Evolutionary conservation across 2,329 filamentous ascomycete genomes (phyloP), one percentile per base, ranked within the genome.

Genomic region (Clarireedia sp.): DNA sequence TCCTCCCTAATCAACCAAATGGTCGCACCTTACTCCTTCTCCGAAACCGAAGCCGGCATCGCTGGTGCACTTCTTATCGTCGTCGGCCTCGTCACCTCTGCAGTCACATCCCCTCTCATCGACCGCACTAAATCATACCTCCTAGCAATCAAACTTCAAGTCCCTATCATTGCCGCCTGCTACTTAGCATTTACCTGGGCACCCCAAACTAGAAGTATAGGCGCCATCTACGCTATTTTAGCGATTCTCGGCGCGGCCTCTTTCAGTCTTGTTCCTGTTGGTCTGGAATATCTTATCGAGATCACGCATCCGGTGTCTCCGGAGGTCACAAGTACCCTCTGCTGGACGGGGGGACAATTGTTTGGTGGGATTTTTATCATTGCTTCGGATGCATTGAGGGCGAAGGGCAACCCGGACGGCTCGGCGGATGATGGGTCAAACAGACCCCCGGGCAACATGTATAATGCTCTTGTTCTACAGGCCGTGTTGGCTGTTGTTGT

Each of bases 1-100:
- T 95, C 90, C 49, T 87, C 87, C 1, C 81, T 97, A 1, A 78
- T 97, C 9, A 95, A 92, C 74, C 92, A 96, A 68, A 89, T 97
- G 68, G 80, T 97, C 60, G 75, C 81, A 40, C 94, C 94, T 0
- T 92, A 96, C 72, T 87, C 83, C 65, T 95, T 90, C 78, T 80
- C 75, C 57, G 87, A 95, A 69, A 86, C 86, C 61, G 79, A 96
- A 55, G 89, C 92, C 21, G 94, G 94, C 36, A 91, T 97, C 65
- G 90, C 86, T 10, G 94, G 94, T 60, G 94, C 88, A 0, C 72
- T 97, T 8, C 79, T 97, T 36, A 97, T 97, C 68, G 78, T 96
- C 47, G 88, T 94, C 52, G 94, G 94, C 8, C 82, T 99, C 1
- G 77, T 95, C 45, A 72, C 80, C 4, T 80, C 90, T 0, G 94